phyloP scores from a whole-genome alignment of 2,329 filamentous ascomycete species.

The Nothomitra cinnamomea region DNA sequence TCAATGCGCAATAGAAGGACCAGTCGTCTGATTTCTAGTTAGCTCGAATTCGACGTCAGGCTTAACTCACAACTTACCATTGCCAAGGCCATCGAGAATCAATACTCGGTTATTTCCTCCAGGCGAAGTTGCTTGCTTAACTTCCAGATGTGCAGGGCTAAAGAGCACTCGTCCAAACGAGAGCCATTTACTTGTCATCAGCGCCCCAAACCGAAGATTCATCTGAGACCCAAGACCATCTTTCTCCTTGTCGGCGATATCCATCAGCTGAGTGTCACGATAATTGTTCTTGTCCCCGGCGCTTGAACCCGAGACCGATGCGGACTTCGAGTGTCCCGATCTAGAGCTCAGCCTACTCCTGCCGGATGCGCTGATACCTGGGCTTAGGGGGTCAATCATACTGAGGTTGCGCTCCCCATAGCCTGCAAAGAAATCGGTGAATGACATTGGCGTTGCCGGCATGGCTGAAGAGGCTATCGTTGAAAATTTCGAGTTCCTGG shows the following conservation, averaged over 20 bases:
- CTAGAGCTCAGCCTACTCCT: slow-evolving; percentile 9
- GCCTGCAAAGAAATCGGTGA: slow-evolving; percentile 19
- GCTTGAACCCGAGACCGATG: slow-evolving; percentile 9
- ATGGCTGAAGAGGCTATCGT: slow-evolving; percentile 15
- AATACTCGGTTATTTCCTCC: slow-evolving; percentile 44
- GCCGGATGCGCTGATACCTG: slow-evolving; percentile 11
- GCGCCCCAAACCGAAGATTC: slow-evolving; percentile 60
- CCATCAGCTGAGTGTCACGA: slow-evolving; percentile 41
- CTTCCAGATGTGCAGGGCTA: slow-evolving; percentile 58
- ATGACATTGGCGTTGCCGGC: slow-evolving; percentile 28
- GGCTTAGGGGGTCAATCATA: slow-evolving; percentile 11
- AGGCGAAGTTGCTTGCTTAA: slow-evolving; percentile 34
- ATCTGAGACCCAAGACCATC: slow-evolving; percentile 37
- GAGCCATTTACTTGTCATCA: slow-evolving; percentile 79
- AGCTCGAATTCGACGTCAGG: background rate
- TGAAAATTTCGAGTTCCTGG: slow-evolving; percentile 27
- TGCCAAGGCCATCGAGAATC: slow-evolving; percentile 71
- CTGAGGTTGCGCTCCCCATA: slow-evolving; percentile 17
- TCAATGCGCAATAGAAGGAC: slow-evolving; percentile 73
- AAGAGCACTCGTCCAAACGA: slow-evolving; percentile 73
- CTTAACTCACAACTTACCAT: slow-evolving; percentile 24
- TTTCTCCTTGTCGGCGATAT: slow-evolving; percentile 22
- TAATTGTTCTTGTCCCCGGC: slow-evolving; percentile 32
- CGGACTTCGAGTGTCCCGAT: slow-evolving; percentile 8
- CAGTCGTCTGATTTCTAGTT: slow-evolving; percentile 42